phyloP scores from a whole-genome alignment of 352 stramenopile species.

The Pythium angustatum region DNA sequence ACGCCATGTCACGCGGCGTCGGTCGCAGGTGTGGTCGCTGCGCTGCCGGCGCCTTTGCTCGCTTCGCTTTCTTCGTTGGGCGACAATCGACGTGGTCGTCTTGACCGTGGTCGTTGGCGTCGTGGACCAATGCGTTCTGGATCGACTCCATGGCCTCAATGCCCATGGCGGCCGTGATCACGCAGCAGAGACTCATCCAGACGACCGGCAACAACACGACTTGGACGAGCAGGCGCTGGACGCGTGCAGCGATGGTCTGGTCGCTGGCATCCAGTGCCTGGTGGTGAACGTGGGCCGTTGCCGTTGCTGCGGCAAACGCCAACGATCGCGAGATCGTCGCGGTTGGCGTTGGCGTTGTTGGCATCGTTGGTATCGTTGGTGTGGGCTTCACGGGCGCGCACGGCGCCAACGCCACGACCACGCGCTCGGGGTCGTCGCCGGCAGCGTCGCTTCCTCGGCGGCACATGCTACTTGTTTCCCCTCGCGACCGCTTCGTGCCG shows the following conservation, averaged over 20 bases:
- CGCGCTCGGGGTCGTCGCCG: constrained; percentile 4
- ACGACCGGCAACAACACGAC: constrained; percentile 68
- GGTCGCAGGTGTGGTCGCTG: not conserved
- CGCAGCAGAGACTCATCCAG: constrained; percentile 59
- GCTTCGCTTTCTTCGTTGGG: constrained; percentile 27
- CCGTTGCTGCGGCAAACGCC: not conserved
- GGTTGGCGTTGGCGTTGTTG: not conserved
- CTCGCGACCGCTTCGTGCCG: constrained; percentile 8
- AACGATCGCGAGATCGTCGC: not conserved
- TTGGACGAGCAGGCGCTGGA: constrained; percentile 44
- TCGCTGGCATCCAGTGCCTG: not conserved
- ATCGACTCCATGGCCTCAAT: constrained; percentile 65
- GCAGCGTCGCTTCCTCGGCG: constrained; percentile 12
- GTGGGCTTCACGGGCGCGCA: not conserved
- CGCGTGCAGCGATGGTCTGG: constrained; percentile 2
- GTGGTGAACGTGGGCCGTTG: not conserved
- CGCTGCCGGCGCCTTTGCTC: not conserved
- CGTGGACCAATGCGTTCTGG: constrained; percentile 18
- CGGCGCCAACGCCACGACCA: constrained; percentile 8
- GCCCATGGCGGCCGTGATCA: constrained; percentile 49
- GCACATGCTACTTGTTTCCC: not conserved
- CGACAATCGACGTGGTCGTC: constrained; percentile 3
- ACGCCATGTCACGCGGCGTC: not conserved
- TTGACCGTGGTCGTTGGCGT: not conserved
- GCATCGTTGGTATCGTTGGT: not conserved